Evolutionary conservation across 208 protist genomes (phyloP), one percentile per base, ranked within the genome.

Genomic region (Trypanosomatidae sp.): DNA sequence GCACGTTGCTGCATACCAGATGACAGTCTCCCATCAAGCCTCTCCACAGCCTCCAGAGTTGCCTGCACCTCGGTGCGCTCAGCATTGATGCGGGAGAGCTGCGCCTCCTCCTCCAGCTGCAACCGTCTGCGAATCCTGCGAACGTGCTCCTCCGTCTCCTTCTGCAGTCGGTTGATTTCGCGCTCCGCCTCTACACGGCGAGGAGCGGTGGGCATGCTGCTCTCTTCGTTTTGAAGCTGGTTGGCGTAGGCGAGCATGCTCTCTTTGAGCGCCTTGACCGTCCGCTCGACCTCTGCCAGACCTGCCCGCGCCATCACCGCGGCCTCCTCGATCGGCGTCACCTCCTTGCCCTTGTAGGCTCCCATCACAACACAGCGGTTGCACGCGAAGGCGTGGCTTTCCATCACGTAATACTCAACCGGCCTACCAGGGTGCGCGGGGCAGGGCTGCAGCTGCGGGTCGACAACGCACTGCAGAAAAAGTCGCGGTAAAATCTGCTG

Each of bases 331-430:
- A 92, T 70, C 15, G 90, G 55, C 1, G 89, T 68, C 15, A 90
- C 86, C 62, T 88, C 82, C 25, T 74, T 70, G 0, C 87, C 86
- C 28, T 80, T 80, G 80, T 85, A 88, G 25, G 80, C 75, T 0
- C 90, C 90, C 10, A 92, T 39, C 22, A 91, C 87, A 6, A 90
- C 91, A 64, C 91, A 95, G 22, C 77, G 82, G 66, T 87, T 91
- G 81, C 91, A 95, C 33, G 80, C 91, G 73, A 95, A 91, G 6
- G 71, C 77, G 50, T 88, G 74, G 43, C 52, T 75, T 25, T 86
- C 80, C 56, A 78, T 33, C 30, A 92, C 82, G 73, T 90, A 95
- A 75, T 92, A 95, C 85, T 95, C 91, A 62, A 91, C 85, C 19
- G 85, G 65, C 12, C 84, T 66, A 46, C 79, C 73, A 0, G 85